Evolutionary conservation across 129 eudicot genomes (phyloP), one percentile per base, ranked within the genome.

Genomic region (Centaurea solstitialis): DNA sequence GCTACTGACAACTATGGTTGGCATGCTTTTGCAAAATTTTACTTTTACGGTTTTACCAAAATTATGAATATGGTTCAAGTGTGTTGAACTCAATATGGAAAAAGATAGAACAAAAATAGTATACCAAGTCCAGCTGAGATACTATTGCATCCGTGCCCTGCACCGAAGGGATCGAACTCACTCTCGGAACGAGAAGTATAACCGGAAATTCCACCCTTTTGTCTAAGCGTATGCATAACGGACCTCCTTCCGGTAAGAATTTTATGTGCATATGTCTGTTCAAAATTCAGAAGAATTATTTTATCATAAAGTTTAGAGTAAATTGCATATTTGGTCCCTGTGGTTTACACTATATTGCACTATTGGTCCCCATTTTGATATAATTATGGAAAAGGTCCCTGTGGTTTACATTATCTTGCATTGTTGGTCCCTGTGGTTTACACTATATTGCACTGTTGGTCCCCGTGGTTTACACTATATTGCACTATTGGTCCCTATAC

Each of bases 121-220:
- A 26, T 90, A 94, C 98, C 98, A 43, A 94, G 94, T 77, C 97
- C 98, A 65, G 98, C 97, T 47, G 98, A 94, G 75, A 94, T 89
- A 75, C 98, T 94, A 82, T 88, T 94, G 89, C 98, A 94, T 80
- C 98, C 98, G 84, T 94, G 98, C 41, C 90, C 98, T 76, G 93
- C 87, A 37, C 93, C 97, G 82, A 90, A 90, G 3, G 98, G 90
- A 61, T 94, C 98, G 68, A 87, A 92, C 73, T 84, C 89, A 79
- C 94, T 92, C 85, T 89, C 98, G 5, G 83, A 75, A 69, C 90
- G 91, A 76, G 78, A 84, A n/a, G 96, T 84, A 79, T 78, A 80
- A 62, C 88, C 94, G 1, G 93, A 85, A 62, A 84, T 76, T 74
- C 91, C 91, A 62, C 84, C 87, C 83, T 87, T 81, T 79, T 85